Evolutionary conservation across 768 basidiomycete species (phyloP).

Genomic region (Mycena capillaripes): DNA sequence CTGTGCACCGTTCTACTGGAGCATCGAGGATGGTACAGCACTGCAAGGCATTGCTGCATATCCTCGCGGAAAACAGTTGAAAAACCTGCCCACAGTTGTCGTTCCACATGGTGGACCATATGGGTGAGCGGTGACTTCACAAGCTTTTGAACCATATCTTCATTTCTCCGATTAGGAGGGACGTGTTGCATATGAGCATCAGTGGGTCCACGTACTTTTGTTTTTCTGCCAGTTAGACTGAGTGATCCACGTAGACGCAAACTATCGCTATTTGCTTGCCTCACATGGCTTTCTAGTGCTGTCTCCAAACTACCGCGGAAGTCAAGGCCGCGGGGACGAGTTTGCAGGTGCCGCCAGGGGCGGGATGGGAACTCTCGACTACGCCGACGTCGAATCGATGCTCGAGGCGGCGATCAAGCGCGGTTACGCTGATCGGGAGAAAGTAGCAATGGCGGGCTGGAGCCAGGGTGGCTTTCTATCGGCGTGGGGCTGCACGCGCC

Average conservation of each 20-base stretch:
- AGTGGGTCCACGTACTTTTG: slow-evolving; percentile 10
- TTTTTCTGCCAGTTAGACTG: background rate
- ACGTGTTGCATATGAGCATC: slow-evolving; percentile 14
- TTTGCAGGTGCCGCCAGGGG: slow-evolving; percentile 26
- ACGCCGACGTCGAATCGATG: slow-evolving; percentile 34
- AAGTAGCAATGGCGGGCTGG: slow-evolving; percentile 36
- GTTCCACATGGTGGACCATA: slow-evolving; percentile 35
- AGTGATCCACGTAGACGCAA: background rate
- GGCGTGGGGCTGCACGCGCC: slow-evolving; percentile 34
- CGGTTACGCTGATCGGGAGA: slow-evolving; percentile 17
- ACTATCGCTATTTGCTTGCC: slow-evolving; percentile 21
- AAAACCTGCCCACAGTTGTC: slow-evolving; percentile 26
- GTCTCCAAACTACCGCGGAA: slow-evolving; percentile 36
- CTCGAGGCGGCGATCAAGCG: slow-evolving; percentile 27
- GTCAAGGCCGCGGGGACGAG: slow-evolving; percentile 24
- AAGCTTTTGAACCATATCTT: background rate
- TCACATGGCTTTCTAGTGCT: slow-evolving; percentile 35
- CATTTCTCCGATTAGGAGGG: slow-evolving; percentile 1
- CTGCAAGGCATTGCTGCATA: slow-evolving; percentile 27
- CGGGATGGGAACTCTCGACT: slow-evolving; percentile 32
- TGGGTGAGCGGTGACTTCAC: background rate
- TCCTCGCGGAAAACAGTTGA: slow-evolving; percentile 16
- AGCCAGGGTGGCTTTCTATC: slow-evolving; percentile 34
- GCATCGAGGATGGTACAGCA: slow-evolving; percentile 21
- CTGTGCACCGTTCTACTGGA: slow-evolving; percentile 33